Conservation (phyloP, 441 rosid species). For the Populus trichocarpa region DNA sequence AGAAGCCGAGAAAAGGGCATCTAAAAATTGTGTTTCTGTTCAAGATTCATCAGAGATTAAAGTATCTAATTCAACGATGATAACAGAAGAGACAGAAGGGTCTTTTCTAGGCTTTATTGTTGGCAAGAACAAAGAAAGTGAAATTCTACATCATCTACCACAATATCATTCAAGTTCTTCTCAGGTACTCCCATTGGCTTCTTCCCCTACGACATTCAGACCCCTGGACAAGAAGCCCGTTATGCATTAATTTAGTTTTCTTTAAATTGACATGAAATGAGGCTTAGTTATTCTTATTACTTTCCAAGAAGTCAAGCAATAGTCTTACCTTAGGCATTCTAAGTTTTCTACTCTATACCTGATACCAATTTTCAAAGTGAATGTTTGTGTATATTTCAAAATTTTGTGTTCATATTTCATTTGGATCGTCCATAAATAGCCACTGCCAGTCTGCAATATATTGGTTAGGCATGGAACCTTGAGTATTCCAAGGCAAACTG, state of each 20-base stretch:
- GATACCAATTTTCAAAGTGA: background rate
- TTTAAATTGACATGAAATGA: constrained; percentile 13
- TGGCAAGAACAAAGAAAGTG: constrained; percentile 35
- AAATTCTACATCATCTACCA: constrained; percentile 34
- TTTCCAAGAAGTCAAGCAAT: background rate
- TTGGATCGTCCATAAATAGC: background rate
- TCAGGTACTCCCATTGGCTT: constrained; percentile 65
- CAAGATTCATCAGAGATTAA: constrained; percentile 27
- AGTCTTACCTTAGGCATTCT: too few species aligned
- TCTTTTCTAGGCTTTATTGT: constrained; percentile 57
- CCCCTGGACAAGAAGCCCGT: constrained; percentile 35
- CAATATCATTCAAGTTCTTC: constrained; percentile 46
- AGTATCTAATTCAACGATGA: constrained; percentile 17
- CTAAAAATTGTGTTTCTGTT: constrained; percentile 12
- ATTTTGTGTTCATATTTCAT: background rate
- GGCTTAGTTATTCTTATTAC: constrained; percentile 16
- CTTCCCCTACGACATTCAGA: constrained; percentile 56
- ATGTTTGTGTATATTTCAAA: constrained; percentile 11
- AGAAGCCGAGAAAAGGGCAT: constrained; percentile 45
- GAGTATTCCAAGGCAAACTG: constrained; percentile 25
- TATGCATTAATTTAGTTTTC: constrained; percentile 19
- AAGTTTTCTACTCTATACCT: too few species aligned
- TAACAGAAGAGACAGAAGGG: constrained; percentile 35
- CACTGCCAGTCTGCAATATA: constrained; percentile 5
- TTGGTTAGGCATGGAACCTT: constrained; percentile 17